Base-by-base conservation (phyloP, 208 protist genomes). In the Ichthyophonus hoferi region DNA sequence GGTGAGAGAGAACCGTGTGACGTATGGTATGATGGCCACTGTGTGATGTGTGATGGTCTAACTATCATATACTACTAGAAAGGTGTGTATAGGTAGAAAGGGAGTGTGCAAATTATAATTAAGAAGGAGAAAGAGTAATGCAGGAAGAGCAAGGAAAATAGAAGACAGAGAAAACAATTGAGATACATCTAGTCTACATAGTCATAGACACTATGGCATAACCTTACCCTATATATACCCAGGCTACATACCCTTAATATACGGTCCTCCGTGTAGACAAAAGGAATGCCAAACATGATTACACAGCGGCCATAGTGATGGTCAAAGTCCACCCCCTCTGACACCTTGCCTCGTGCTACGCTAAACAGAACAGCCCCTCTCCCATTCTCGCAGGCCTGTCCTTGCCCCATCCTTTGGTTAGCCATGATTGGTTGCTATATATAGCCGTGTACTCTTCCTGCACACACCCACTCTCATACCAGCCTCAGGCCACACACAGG, bases 271-370 rank as follows among this genome's bases (percentile, higher is more conserved):
- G 93, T 96, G 86, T 96, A 93, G 35, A 99, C 92, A 92, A 98
- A 99, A 2, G 98, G 97, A 42, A 99, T 97, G 58, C 97, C 98
- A 93, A 99, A 98, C 95, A 99, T 96, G 31, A 99, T 96, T 7
- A 99, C 97, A 40, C 90, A 94, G 42, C 97, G 92, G 31, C 97
- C 97, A 93, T 98, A 98, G 89, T 99, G 97, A 39, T 97, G 93
- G 89, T 99, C 96, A 94, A 99, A 99, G 92, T 99, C 98, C 82
- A 99, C 99, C 42, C 98, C 98, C 91, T 99, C 98, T 0, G 97
- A 97, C 67, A 99, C 97, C 84, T 98, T 98, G 2, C 96, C 97
- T 40, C 98, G 94, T 2, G 97, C 97, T 89, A 99, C 98, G 40
- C 96, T 97, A 86, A 99, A 96, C 89, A 99, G 98, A n/a, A 99